Evolutionary conservation across 208 protist genomes (phyloP), one percentile per base, ranked within the genome.

Genomic region (Novymonas esmeraldas): DNA sequence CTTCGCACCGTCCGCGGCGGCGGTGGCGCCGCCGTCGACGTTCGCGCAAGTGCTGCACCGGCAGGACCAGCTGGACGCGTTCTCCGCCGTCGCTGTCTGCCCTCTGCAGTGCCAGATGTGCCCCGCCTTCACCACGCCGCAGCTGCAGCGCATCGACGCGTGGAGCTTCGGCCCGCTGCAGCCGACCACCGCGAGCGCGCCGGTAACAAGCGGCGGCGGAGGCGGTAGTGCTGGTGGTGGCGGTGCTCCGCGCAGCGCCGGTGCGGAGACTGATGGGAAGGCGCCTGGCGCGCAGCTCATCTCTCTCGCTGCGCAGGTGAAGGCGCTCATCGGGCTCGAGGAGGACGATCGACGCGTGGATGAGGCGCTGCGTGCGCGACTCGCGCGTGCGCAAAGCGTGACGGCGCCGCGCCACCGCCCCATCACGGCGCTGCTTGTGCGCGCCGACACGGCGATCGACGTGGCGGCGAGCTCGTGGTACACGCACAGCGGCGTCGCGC

Each of bases 151-250:
- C n/a, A 67, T 86, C 0, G 79, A 88, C 36, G 52, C 62, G 28
- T 81, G 79, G 57, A 84, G 77, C 41, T 93, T 83, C 60, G 70
- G 70, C 38, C 87, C 83, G 14, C 57, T 81, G 57, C 69, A 73
- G 54, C 41, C 73, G 3, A 78, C 73, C 24, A 64, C 61, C 0
- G 38, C 54, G 14, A 29, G 39, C 16, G 29, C 20, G 44, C 18
- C 54, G 11, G 28, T 42, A 2, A 34, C 33, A 3, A 11, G 36
- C 36, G 36, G 36, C 36, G 36, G 36, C 36, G 36, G 36, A 5
- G 36, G 36, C 11, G 36, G 36, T 11, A 41, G 36, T 41, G 36
- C n/a, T 41, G 36, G 36, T 41, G 36, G 7, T 41, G 36, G n/a
- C n/a, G n/a, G 22, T 59, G 44, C 22, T 22, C 16, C 34, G 22